A percentile compares a stretch with the other conserved stretches of the same genome.
Conservation (phyloP, 805 yeast species). For the Lipomyces mesembrius region DNA sequence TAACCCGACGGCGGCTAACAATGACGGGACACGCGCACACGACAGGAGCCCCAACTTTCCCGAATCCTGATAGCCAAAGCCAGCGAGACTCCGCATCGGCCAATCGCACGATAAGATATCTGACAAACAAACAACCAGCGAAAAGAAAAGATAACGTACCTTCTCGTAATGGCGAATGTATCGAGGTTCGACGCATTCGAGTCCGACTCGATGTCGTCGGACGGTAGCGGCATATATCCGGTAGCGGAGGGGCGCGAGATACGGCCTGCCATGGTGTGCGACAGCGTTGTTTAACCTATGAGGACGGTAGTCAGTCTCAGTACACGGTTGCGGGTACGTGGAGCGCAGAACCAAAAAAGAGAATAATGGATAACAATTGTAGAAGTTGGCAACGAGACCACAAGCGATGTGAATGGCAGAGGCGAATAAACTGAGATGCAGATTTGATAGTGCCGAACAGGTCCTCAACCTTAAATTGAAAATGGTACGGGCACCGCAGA, state of each 20-base stretch:
- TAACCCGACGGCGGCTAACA: background rate
- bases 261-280: slow-evolving; percentile 24
- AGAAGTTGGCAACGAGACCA: background rate
- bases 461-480: background rate
- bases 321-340: background rate
- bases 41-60: background rate
- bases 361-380: background rate
- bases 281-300: background rate
- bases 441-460: background rate
- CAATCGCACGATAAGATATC: background rate
- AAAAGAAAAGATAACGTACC: slow-evolving; percentile 12
- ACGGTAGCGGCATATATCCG: slow-evolving; percentile 30
- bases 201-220: slow-evolving; percentile 27
- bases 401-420: background rate
- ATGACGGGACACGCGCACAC: background rate
- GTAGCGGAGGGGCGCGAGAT: slow-evolving; percentile 31
- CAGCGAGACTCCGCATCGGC: background rate
- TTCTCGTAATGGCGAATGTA: slow-evolving; percentile 22
- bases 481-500: background rate
- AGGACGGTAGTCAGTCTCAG: background rate
- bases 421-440: background rate
- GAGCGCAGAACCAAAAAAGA: background rate
- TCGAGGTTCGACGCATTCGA: slow-evolving; percentile 21
- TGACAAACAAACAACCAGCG: background rate
- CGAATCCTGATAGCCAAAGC: slow-evolving; percentile 1